Conservation (phyloP, 768 basidiomycete genomes). For the Piloderma croceum region DNA sequence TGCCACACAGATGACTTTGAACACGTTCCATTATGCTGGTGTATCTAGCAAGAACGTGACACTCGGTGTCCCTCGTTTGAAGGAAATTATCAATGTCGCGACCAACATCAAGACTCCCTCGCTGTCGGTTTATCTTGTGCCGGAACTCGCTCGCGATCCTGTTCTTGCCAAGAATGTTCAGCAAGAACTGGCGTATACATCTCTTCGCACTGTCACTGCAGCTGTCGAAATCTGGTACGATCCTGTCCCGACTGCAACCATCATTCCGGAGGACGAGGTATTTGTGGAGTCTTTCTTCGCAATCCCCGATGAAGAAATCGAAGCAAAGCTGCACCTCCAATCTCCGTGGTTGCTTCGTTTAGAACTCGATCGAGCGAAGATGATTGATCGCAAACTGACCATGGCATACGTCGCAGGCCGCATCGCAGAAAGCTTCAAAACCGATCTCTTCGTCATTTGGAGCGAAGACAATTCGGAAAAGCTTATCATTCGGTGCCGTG, state of each 20-base stretch:
- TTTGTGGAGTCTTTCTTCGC: conserved; percentile 99
- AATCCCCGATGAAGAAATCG: conserved; percentile 95
- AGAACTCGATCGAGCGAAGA: conserved; percentile 93
- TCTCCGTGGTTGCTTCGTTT: conserved; percentile 97
- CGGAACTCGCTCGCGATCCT: conserved; percentile 57
- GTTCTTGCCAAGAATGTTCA: conserved; percentile 79
- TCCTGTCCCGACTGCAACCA: conserved; percentile 83
- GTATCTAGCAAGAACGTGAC: conserved; percentile 99
- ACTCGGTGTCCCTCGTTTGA: conserved; percentile 96
- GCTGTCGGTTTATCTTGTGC: conserved; percentile 82
- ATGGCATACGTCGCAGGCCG: conserved; percentile 93
- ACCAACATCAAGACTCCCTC: conserved; percentile 98
- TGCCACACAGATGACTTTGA: conserved; percentile 98
- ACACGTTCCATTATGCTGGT: conserved; percentile 99
- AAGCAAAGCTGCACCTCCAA: conserved; percentile 82
- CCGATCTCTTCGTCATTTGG: conserved; percentile 97
- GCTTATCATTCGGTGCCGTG: conserved; percentile 93
- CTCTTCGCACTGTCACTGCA: conserved; percentile 87
- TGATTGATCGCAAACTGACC: conserved; percentile 94
- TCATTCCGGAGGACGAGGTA: conserved; percentile 92
- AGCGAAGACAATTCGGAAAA: conserved; percentile 98
- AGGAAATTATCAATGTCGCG: conserved; percentile 99
- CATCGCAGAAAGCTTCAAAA: conserved; percentile 92
- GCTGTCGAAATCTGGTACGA: conserved; percentile 99
- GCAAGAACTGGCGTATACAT: conserved; percentile 91